phyloP scores from a whole-genome alignment of 2,329 filamentous ascomycete species.

The Arthrobotrys entomopaga region DNA sequence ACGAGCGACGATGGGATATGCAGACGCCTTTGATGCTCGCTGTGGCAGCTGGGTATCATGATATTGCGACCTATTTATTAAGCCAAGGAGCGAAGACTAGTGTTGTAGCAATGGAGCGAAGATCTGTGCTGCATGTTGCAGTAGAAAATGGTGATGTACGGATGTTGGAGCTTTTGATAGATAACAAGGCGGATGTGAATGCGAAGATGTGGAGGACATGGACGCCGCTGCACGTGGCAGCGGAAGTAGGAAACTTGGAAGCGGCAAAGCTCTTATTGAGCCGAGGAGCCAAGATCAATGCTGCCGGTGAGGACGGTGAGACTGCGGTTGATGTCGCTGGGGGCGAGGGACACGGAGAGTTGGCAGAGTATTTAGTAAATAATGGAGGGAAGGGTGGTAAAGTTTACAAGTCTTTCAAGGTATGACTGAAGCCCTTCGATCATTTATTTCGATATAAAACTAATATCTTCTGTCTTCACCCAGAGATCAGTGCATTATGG shows the following conservation, averaged over 20 bases:
- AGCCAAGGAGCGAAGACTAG: slow-evolving; percentile 37
- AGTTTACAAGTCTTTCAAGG: slow-evolving; percentile 44
- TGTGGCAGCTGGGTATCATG: slow-evolving; percentile 21
- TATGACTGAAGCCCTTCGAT: background rate
- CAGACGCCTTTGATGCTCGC: slow-evolving; percentile 30
- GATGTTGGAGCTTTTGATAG: slow-evolving; percentile 39
- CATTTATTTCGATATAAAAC: background rate
- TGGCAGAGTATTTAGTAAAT: slow-evolving; percentile 30
- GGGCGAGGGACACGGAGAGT: slow-evolving; percentile 30
- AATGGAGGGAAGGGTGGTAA: slow-evolving; percentile 48
- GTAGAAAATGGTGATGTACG: slow-evolving; percentile 35
- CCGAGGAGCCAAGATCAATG: slow-evolving; percentile 34
- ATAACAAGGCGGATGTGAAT: slow-evolving; percentile 44
- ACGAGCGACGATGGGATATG: slow-evolving; percentile 50
- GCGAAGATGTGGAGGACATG: slow-evolving; percentile 54
- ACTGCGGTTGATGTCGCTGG: slow-evolving; percentile 38
- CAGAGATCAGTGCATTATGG: slow-evolving; percentile 50
- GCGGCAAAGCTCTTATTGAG: slow-evolving; percentile 24
- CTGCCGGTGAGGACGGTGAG: slow-evolving; percentile 46
- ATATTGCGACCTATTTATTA: slow-evolving; percentile 29
- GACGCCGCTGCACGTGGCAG: slow-evolving; percentile 44
- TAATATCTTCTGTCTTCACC: too few relatives aligned
- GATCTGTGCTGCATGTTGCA: slow-evolving; percentile 28
- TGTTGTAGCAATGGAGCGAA: slow-evolving; percentile 43
- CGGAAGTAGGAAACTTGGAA: slow-evolving; percentile 32